A percentile compares a stretch with the other conserved stretches of the same genome.
Evolutionary conservation across 257 asterid species (phyloP).

Genomic region (Plectranthus barbatus): DNA sequence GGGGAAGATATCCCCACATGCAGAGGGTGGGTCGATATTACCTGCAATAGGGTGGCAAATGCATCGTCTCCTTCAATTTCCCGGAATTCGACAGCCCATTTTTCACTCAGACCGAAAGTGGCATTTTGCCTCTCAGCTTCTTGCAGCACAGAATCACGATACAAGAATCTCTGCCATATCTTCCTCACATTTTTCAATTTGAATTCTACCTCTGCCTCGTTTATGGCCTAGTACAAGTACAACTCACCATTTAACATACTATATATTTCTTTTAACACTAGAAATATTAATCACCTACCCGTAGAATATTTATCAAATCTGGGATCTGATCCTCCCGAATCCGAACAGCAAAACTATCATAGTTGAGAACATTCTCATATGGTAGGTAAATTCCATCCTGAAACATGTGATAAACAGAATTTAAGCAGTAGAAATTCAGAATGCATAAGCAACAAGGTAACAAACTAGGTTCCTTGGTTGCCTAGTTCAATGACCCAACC

Average conservation of each 20-base stretch:
- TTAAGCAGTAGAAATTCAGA: neutral
- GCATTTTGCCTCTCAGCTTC: slow-evolving; percentile 88
- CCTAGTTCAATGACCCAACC: slow-evolving; percentile 26
- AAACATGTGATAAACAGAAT: neutral
- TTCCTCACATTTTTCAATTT: slow-evolving; percentile 68
- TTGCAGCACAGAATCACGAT: slow-evolving; percentile 70
- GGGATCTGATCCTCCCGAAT: slow-evolving; percentile 86
- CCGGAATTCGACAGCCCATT: slow-evolving; percentile 57
- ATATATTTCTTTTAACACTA: neutral
- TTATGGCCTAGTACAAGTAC: slow-evolving; percentile 41
- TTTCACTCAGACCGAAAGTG: slow-evolving; percentile 41
- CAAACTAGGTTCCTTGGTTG: neutral
- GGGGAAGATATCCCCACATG: neutral
- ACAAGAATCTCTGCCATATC: slow-evolving; percentile 90
- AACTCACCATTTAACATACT: neutral
- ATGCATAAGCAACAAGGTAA: neutral
- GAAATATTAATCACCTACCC: slow-evolving; percentile 45
- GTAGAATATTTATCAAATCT: slow-evolving; percentile 53
- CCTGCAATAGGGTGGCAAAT: slow-evolving; percentile 80
- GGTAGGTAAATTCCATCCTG: slow-evolving; percentile 97
- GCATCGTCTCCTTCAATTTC: slow-evolving; percentile 67
- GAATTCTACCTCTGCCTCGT: slow-evolving; percentile 72
- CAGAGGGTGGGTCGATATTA: slow-evolving; percentile 10
- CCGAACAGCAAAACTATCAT: slow-evolving; percentile 84
- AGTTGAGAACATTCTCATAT: slow-evolving; percentile 76